phyloP scores from a whole-genome alignment of 1,284 basidiomycete species.

The Pseudomicrostroma phylloplanum region DNA sequence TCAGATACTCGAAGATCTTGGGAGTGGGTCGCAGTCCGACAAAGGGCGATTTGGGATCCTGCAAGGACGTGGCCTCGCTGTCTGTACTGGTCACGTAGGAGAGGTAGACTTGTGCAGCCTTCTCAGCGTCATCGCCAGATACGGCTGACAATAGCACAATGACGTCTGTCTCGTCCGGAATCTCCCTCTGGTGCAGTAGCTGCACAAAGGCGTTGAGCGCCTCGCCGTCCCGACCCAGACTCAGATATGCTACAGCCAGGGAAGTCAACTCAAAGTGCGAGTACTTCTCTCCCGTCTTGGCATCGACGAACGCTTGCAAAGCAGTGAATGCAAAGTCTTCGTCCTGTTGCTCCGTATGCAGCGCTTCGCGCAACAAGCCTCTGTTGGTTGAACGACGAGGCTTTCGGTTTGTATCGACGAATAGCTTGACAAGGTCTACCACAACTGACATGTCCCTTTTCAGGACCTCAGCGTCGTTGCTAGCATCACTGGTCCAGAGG shows the following conservation, averaged over 20 bases:
- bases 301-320: background rate
- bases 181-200: conserved; percentile 2
- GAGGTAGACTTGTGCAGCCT: background rate
- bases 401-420: no score
- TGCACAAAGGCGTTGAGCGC: background rate
- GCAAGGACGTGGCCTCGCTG: no score
- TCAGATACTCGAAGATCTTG: background rate
- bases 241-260: background rate
- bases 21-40: background rate
- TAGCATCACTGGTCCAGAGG: no score
- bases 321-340: background rate
- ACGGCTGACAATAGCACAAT: background rate
- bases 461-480: no score
- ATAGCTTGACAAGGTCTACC: no score
- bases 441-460: no score
- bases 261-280: background rate
- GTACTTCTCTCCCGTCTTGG: background rate
- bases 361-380: background rate
- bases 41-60: background rate
- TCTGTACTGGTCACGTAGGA: background rate
- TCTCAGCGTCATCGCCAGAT: background rate
- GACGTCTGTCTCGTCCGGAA: conserved; percentile 1
- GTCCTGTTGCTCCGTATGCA: background rate
- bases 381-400: background rate
- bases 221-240: background rate